Conservation (phyloP, 2,329 filamentous ascomycete species). For the Apiospora koreana region DNA sequence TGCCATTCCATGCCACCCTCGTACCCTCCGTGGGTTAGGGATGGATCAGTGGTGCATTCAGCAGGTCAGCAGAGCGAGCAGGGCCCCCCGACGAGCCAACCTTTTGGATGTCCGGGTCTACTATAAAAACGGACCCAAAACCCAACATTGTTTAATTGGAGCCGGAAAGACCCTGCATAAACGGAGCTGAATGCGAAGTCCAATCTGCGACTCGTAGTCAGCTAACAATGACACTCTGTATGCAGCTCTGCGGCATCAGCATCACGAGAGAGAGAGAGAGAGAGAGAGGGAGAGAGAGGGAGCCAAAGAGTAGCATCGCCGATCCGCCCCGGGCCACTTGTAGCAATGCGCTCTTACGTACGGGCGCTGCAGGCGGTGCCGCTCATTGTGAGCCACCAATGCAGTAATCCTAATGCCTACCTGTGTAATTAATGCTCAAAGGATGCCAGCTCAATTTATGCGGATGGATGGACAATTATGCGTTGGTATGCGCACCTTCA, state of each 20-base stretch:
- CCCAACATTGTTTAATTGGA: slow-evolving; percentile 1
- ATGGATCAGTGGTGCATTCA: neutral
- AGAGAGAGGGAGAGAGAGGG: neutral
- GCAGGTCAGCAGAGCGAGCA: neutral
- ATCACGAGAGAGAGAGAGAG: slow-evolving; percentile 1
- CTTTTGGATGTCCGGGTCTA: neutral
- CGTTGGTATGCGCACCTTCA: neutral
- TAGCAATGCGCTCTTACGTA: neutral
- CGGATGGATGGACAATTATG: neutral
- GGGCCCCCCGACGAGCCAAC: neutral
- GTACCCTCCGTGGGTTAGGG: slow-evolving; percentile 4
- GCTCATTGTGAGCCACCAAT: neutral
- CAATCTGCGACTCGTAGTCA: slow-evolving; percentile 6
- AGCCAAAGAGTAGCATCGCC: neutral
- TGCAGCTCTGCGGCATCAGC: slow-evolving; percentile 1
- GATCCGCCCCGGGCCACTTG: neutral
- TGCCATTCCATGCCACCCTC: neutral
- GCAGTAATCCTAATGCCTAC: neutral
- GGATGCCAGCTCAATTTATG: neutral
- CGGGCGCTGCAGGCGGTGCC: neutral
- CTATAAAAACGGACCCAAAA: slow-evolving; percentile 1
- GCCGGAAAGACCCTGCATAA: slow-evolving; percentile 7
- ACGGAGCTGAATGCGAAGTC: neutral
- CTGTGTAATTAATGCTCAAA: too few species aligned
- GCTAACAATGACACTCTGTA: slow-evolving; percentile 2